Evolutionary conservation across 2,329 filamentous ascomycete genomes (phyloP).

Genomic region (Fusarium nisikadoi): DNA sequence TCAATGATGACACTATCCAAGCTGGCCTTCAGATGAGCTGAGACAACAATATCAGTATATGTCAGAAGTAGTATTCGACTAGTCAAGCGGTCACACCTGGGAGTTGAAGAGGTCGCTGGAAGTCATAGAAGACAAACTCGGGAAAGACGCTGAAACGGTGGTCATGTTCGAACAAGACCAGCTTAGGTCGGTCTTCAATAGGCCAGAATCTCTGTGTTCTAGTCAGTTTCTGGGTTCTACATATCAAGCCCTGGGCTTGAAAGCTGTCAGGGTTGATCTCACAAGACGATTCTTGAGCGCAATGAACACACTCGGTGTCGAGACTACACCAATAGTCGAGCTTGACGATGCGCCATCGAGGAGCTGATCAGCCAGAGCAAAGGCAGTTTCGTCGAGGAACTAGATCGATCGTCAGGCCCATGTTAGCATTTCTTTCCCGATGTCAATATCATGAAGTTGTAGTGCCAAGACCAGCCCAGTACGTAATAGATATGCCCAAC

Average conservation of each 20-base stretch:
- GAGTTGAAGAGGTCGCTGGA: constrained; percentile 72
- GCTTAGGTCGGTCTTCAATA: constrained; percentile 57
- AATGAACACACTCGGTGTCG: constrained; percentile 81
- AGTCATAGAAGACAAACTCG: constrained; percentile 81
- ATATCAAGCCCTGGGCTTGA: not conserved
- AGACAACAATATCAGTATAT: not conserved
- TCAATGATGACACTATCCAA: constrained; percentile 79
- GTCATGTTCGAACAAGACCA: constrained; percentile 79
- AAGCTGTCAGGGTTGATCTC: not conserved
- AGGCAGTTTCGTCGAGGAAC: constrained; percentile 80
- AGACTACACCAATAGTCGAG: constrained; percentile 74
- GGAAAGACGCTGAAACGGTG: constrained; percentile 77
- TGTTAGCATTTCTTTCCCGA: constrained; percentile 10
- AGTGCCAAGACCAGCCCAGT: constrained; percentile 23
- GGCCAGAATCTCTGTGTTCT: constrained; percentile 34
- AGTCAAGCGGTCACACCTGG: constrained; percentile 56
- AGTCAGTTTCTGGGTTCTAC: constrained; percentile 15
- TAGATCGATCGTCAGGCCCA: constrained; percentile 45
- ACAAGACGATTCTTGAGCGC: constrained; percentile 76
- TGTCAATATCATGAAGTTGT: constrained; percentile 38
- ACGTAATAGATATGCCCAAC: constrained; percentile 38
- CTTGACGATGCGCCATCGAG: constrained; percentile 68
- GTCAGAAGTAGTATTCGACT: not conserved
- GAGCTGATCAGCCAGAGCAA: constrained; percentile 70
- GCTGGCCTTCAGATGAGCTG: constrained; percentile 67